phyloP scores from a whole-genome alignment of 1,284 basidiomycete species.

The Fomes fomentarius region DNA sequence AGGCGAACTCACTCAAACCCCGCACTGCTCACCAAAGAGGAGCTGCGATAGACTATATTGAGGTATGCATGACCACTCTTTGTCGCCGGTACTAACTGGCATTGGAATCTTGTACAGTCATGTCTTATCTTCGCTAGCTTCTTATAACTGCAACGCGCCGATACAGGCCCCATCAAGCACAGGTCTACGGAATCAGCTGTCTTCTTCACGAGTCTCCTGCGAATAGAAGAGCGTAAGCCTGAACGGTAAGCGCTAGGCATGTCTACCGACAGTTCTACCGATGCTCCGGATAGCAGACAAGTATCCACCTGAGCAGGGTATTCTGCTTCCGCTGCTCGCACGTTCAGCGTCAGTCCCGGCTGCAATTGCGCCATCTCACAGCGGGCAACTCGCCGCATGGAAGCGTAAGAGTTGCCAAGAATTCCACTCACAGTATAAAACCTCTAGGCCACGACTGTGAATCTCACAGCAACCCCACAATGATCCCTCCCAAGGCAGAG shows the following conservation, averaged over 20 bases:
- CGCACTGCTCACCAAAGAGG: background rate
- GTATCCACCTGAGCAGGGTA: background rate
- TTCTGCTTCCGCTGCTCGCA: background rate
- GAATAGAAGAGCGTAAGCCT: background rate
- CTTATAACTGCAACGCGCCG: background rate
- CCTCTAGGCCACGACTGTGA: background rate
- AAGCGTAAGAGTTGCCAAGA: background rate
- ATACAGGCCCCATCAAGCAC: background rate
- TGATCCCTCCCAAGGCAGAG: slow-evolving; percentile 17
- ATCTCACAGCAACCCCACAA: slow-evolving; percentile 32
- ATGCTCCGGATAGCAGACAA: background rate
- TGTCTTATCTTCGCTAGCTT: background rate
- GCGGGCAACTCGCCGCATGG: background rate
- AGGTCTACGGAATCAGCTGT: background rate
- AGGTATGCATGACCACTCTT: background rate
- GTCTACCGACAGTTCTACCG: too few relatives aligned
- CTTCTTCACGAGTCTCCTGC: background rate
- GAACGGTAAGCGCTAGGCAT: too few relatives aligned
- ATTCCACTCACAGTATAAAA: background rate
- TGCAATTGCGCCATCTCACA: background rate
- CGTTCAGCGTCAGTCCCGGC: background rate
- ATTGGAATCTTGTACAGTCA: background rate
- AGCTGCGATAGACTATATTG: background rate
- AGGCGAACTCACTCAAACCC: background rate
- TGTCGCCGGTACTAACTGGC: background rate